Evolutionary conservation across 352 stramenopile species (phyloP), one percentile per base, ranked within the genome.

Genomic region (Pythium brachiatum): DNA sequence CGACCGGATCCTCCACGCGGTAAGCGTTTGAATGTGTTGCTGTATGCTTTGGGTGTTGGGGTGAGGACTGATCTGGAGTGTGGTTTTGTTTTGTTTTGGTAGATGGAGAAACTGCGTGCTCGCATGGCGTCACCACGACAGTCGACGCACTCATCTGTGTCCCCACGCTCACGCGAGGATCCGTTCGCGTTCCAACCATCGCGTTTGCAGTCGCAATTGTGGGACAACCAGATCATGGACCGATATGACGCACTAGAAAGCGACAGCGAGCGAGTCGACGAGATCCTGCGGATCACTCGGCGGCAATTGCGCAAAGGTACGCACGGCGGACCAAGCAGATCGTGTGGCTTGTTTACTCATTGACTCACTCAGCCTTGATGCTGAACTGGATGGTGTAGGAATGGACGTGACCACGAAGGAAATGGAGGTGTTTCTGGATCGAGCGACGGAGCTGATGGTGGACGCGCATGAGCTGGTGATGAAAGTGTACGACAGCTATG

Each of bases 191-290:
- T 48, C n/a, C 41, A n/a, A 25, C 41, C 20, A n/a, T 26, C 41
- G 41, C 43, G 27, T 3, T 27, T n/a, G 34, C 46, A 47, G 3
- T 11, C 46, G 23, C 21, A 21, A 20, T 38, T 34, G 58, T 29
- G 23, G 16, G 64, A 66, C 9, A 68, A 71, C 18, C 50, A 72
- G 38, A 12, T 44, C 9, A 46, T 48, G 11, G 56, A 81, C 41
- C 60, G 61, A 18, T 86, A 84, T 23, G 79, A 89, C 57, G 48
- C 64, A 3, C 64, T 89, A 43, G 82, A 87, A 50, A 72, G 69
- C 9, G 79, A 91, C 44, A 43, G 88, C n/a, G 76, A 87, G 23
- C 62, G 58, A 3, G 60, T 91, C 20, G 79, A 91, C 31, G 74
- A 88, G 16, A 59, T 89, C 2, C 60, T 78, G 34, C 64, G 68